These are phyloP conservation scores for Cyberlindnera mississippiensis DNA, from an alignment of 805 yeast genomes.

Conservation along the genomic window DNA sequence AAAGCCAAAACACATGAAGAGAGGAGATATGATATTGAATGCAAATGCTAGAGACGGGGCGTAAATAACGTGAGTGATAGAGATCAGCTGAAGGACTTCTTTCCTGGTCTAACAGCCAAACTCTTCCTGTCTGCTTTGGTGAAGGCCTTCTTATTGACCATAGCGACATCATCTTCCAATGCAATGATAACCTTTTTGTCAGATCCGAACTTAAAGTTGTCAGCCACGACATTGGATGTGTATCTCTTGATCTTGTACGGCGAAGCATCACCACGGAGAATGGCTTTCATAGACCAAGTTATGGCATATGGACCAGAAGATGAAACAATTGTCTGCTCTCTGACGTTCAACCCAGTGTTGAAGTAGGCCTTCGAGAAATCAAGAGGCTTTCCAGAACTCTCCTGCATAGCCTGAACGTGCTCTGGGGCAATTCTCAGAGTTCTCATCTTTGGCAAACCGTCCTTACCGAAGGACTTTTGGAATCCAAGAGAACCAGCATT, in stretches of 20 bases:
- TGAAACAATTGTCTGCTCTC: slow-evolving; percentile 69
- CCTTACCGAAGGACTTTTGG: slow-evolving; percentile 57
- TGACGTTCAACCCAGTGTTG: slow-evolving; percentile 61
- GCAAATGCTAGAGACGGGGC: background rate
- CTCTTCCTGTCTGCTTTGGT: slow-evolving; percentile 50
- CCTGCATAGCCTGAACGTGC: slow-evolving; percentile 59
- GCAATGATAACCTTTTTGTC: slow-evolving; percentile 71
- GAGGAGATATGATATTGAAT: background rate
- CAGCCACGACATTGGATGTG: slow-evolving; percentile 60
- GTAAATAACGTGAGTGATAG: background rate
- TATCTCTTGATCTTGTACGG: slow-evolving; percentile 66
- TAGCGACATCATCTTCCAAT: slow-evolving; percentile 68
- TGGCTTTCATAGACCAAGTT: slow-evolving; percentile 68
- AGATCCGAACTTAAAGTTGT: slow-evolving; percentile 73
- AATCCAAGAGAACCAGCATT: slow-evolving; percentile 62
- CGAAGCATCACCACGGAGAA: slow-evolving; percentile 47
- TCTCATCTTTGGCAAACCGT: slow-evolving; percentile 64
- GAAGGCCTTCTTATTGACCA: slow-evolving; percentile 60
- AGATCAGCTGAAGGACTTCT: slow-evolving; percentile 6
- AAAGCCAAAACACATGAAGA: background rate
- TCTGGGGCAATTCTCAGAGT: slow-evolving; percentile 67
- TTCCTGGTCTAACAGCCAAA: slow-evolving; percentile 29
- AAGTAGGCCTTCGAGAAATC: slow-evolving; percentile 72
- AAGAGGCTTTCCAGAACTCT: slow-evolving; percentile 44
- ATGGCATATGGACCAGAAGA: slow-evolving; percentile 81